Conservation (phyloP, 2,329 filamentous ascomycete species). For the Cryphonectria naterciae region DNA sequence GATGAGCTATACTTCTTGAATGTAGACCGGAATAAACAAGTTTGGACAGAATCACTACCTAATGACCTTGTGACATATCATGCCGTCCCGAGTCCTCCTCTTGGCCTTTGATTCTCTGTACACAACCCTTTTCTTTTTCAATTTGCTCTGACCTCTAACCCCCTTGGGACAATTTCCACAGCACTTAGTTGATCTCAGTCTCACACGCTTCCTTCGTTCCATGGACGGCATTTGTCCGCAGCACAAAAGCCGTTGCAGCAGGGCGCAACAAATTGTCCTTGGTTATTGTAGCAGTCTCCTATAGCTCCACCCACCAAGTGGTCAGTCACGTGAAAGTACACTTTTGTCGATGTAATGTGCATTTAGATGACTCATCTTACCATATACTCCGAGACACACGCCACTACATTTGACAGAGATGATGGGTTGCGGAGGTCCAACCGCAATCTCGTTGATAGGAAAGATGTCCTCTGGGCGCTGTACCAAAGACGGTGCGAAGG, state of each 20-base stretch:
- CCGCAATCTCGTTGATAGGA: constrained; percentile 23
- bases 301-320: not conserved
- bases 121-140: not conserved
- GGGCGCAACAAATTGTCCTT: constrained; percentile 3
- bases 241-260: constrained; percentile 29
- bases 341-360: not conserved
- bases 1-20: no score
- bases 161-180: not conserved
- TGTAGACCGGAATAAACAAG: no score
- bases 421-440: constrained; percentile 21
- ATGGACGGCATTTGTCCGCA: constrained; percentile 22
- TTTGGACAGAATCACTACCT: not conserved
- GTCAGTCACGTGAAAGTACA: not conserved
- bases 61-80: not conserved
- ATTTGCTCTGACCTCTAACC: not conserved
- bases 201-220: not conserved
- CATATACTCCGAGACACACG: constrained; percentile 18
- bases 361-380: constrained; percentile 3
- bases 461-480: constrained; percentile 21
- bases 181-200: no score
- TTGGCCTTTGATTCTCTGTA: not conserved
- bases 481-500: constrained; percentile 13
- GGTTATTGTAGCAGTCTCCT: constrained; percentile 17
- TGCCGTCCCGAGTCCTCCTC: not conserved
- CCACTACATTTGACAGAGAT: constrained; percentile 23